phyloP scores from a whole-genome alignment of 345 rosid species.

The Melaleuca alternifolia region DNA sequence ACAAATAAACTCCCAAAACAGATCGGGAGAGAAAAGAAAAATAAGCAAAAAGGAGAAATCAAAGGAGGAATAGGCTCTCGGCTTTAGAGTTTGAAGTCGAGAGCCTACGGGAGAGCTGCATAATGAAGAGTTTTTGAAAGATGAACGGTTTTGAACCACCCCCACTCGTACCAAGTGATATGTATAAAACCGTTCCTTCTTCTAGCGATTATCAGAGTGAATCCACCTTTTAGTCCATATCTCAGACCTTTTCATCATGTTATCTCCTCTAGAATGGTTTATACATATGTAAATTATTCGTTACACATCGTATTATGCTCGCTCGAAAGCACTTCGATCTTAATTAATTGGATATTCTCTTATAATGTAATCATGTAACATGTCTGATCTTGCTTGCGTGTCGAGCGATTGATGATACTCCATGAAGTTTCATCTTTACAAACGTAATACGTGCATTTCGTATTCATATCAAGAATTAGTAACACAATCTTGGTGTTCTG shows the following conservation, averaged over 20 bases:
- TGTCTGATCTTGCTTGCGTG: neutral
- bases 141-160: too few relatives aligned
- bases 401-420: neutral
- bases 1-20: too few relatives aligned
- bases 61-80: too few relatives aligned
- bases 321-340: neutral
- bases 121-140: too few relatives aligned
- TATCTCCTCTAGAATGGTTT: neutral
- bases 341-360: neutral
- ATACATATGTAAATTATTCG: neutral
- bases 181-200: rapidly evolving
- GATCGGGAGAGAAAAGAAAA: too few relatives aligned
- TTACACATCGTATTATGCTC: neutral
- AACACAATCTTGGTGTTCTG: neutral
- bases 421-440: neutral
- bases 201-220: neutral
- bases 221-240: neutral
- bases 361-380: neutral
- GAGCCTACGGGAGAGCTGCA: too few relatives aligned
- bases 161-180: too few relatives aligned
- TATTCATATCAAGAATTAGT: neutral
- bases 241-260: neutral
- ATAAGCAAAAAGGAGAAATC: too few relatives aligned
- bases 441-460: rapidly evolving
- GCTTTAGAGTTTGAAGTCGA: too few relatives aligned